Conservation (phyloP, 1,284 basidiomycete species). For the Porogramme epimiltina region DNA sequence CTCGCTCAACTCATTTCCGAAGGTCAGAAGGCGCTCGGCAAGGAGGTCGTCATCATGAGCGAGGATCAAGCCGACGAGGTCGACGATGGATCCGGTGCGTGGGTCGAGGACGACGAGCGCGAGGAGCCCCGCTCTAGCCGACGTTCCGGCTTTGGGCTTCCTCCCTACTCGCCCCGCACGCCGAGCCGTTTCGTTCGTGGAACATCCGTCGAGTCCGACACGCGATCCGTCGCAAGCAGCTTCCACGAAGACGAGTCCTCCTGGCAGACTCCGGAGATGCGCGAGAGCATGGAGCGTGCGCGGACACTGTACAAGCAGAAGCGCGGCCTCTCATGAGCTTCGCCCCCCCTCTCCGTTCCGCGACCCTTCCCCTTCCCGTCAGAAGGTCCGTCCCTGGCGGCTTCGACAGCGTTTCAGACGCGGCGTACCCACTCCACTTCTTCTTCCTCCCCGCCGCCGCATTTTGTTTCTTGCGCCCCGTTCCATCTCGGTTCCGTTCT, state of each 20-base stretch:
- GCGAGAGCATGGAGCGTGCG: constrained; percentile 65
- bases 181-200: constrained; percentile 34
- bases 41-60: constrained; percentile 72
- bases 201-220: constrained; percentile 35
- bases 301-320: constrained; percentile 41
- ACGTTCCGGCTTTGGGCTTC: constrained; percentile 27
- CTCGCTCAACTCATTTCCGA: constrained; percentile 70
- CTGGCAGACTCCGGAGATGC: constrained; percentile 61
- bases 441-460: background rate
- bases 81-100: constrained; percentile 70
- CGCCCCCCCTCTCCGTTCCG: background rate
- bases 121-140: constrained; percentile 26
- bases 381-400: background rate
- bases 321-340: constrained; percentile 9
- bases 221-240: constrained; percentile 26
- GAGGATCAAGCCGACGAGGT: constrained; percentile 71
- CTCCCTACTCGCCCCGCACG: constrained; percentile 31
- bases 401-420: background rate
- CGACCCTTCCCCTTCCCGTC: background rate
- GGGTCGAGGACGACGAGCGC: constrained; percentile 44
- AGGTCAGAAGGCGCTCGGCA: constrained; percentile 68
- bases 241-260: constrained; percentile 39
- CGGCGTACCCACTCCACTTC: background rate
- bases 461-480: background rate
- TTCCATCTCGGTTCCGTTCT: background rate